These are phyloP conservation scores for Eutypa lata DNA, from an alignment of 2,329 filamentous ascomycete species.

Conservation along the genomic window DNA sequence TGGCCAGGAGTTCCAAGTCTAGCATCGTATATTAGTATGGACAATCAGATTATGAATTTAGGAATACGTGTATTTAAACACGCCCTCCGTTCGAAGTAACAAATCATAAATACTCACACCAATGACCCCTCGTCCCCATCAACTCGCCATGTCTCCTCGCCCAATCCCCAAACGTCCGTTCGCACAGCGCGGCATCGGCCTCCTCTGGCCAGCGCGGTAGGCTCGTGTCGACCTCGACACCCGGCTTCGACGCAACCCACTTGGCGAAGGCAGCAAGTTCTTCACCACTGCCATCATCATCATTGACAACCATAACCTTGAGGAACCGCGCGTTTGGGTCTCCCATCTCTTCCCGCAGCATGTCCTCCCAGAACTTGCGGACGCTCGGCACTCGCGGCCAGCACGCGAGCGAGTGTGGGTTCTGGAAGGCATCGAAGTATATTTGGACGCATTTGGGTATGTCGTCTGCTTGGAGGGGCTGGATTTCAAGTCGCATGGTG, in stretches of 20 bases:
- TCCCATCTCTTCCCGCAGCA: not conserved
- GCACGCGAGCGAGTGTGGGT: slow-evolving; percentile 1
- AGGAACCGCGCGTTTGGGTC: slow-evolving; percentile 1
- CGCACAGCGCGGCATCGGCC: not conserved
- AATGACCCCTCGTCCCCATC: not conserved
- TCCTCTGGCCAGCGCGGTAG: not conserved
- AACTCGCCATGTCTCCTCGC: not conserved
- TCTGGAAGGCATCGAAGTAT: not conserved
- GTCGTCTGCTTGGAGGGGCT: not conserved
- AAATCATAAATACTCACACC: slow-evolving; percentile 2
- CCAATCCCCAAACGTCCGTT: slow-evolving; percentile 1
- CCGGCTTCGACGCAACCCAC: not conserved
- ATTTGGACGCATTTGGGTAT: not conserved
- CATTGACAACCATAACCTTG: not conserved
- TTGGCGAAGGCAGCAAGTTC: not conserved
- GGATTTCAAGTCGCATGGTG: not conserved
- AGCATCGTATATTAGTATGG: too few relatives aligned
- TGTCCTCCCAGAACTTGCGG: not conserved
- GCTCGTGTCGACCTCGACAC: not conserved
- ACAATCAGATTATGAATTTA: too few relatives aligned
- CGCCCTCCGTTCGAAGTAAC: too few relatives aligned
- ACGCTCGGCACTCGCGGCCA: not conserved
- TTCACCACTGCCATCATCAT: not conserved
- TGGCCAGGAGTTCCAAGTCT: slow-evolving; percentile 1
- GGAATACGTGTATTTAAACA: too few relatives aligned